Evolutionary conservation across 305 asterid genomes (phyloP).

Genomic region (Petunia hybrid): DNA sequence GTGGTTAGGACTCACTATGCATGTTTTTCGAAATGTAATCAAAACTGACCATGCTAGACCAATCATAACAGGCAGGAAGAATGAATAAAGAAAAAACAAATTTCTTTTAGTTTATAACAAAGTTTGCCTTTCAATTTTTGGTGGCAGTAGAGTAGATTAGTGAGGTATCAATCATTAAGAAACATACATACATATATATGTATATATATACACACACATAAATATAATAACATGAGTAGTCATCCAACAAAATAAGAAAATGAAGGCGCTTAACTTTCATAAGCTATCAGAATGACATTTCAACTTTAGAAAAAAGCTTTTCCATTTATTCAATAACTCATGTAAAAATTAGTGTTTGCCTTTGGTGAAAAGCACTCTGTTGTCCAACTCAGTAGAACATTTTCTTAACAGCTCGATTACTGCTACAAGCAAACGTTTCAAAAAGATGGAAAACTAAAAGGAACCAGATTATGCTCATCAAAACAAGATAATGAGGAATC

Average conservation of each 20-base stretch:
- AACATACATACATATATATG: no score
- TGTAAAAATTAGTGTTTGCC: neutral
- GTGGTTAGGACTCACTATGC: conserved; percentile 13
- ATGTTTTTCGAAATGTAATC: neutral
- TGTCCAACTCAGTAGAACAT: neutral
- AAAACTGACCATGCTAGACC: neutral
- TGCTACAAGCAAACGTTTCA: conserved; percentile 20
- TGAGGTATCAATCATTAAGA: neutral
- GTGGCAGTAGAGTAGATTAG: conserved; percentile 12
- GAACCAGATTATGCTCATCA: conserved; percentile 13
- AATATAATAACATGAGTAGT: neutral
- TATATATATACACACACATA: no score
- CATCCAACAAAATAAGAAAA: neutral
- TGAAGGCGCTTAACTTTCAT: neutral
- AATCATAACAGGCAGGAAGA: neutral
- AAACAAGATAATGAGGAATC: neutral
- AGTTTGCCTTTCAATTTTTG: neutral
- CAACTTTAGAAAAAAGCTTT: neutral
- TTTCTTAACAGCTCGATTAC: neutral
- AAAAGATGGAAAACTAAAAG: conserved; percentile 6
- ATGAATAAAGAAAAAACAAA: neutral
- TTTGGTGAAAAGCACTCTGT: neutral
- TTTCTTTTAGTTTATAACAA: neutral
- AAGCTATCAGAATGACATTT: conserved; percentile 13
- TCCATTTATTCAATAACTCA: neutral